Base-by-base conservation (phyloP, 2,329 filamentous ascomycete species). In the Fusarium gaditjirri region DNA sequence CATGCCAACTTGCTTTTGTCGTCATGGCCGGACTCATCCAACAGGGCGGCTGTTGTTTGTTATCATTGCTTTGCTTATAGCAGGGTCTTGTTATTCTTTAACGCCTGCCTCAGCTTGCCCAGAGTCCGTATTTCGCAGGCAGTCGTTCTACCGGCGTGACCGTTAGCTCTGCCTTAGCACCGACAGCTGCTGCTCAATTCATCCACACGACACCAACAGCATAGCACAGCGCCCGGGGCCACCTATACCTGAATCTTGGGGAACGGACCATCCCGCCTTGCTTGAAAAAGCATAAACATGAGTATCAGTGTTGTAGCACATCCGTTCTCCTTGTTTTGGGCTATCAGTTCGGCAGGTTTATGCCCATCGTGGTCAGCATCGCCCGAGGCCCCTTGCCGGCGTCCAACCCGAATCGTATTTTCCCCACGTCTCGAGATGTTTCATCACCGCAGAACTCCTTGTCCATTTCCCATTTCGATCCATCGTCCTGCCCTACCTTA, bases 351-450 rank as follows among this genome's bases (percentile, higher is more conserved):
- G 68, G 64, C 29, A 59, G 41, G 41, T 44, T 66, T 41, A 63
- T 63, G 41, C 55, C 47, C 61, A 59, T 70, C 60, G 46, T 31
- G 44, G 49, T 73, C 57, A 70, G 57, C 54, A 63, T 43, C 36
- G 44, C 50, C 53, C 38, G 38, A 61, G 31, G 52, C 52, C 65
- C 70, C 70, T 64, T 67, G 70, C 68, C 66, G 53, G 66, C 38
- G 60, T 42, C 38, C 66, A 72, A 62, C 69, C 75, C 65, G 62
- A 73, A 74, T 76, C 75, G 73, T 76, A 77, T 76, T 74, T 76
- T 76, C 75, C 75, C 75, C 75, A 76, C 67, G 73, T 74, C 71
- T 46, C 43, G 61, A 68, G 43, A 76, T 77, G 75, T 77, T 76
- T 77, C 75, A 76, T 73, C 58, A 69, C 41, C 67, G 55, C 59